Base-by-base conservation (phyloP, 148 eudicot species). In the Heliosperma pusillum region DNA sequence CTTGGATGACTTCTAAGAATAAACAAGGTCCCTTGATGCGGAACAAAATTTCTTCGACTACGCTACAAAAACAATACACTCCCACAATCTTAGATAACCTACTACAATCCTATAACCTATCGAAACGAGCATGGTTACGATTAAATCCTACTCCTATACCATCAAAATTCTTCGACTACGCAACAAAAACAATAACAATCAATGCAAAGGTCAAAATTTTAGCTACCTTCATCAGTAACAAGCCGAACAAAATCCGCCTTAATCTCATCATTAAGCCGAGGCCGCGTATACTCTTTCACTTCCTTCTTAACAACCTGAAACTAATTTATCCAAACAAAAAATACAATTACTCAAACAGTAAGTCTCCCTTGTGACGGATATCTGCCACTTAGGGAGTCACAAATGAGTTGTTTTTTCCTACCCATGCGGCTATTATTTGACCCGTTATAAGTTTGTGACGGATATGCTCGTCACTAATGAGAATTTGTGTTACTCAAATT, bases 211-310 rank as follows among this genome's bases (percentile, higher is more conserved):
- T 69, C 57, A 3, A 55, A 24, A 9, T 30, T 67, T 44, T 0
- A 25, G 44, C 70, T 45, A 93, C 96, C 96, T 78, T 89, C 91
- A 68, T 89, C 93, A 27, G 63, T 75, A 27, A 93, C 96, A 76
- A 93, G 89, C 78, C 98, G 81, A 44, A 93, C 76, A 47, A 53
- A 17, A 1, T 86, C 83, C 0, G 85, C 89, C 21, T 65, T 76
- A 70, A 93, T 93, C 80, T 88, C 72, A 27, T 87, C 96, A 78
- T 93, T 93, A 86, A 91, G 73, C 59, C 89, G 84, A 25, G 81
- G 87, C 71, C 84, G 85, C 17, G 58, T 77, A 0, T 78, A 20
- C 44, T 74, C 79, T 65, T 80, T 70, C 65, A 64, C 78, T 73
- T 86, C 85, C 77, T 80, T 79, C 78, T 78, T 62, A 82, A 82